Base-by-base conservation (phyloP, 805 yeast species). In the Jamesozyma rosinii region DNA sequence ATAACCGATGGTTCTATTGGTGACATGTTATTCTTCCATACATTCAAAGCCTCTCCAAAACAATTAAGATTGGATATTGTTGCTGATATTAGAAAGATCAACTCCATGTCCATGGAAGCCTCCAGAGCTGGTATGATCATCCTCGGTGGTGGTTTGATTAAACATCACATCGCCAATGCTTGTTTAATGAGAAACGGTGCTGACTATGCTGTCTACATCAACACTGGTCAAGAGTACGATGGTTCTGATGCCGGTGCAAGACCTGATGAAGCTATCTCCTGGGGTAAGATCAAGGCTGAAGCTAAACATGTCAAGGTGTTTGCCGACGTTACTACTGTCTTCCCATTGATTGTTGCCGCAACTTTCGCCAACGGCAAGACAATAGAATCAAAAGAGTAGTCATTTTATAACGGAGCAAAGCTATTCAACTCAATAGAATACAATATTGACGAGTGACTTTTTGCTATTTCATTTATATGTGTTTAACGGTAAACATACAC, bases 121-220 rank as follows among this genome's bases (percentile, higher is more conserved):
- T 74, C 83, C 27, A 76, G 72, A 52, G 97, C 99, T 5, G 97
- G 98, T 50, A 92, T 92, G 97, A 69, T 92, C 43, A 81, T 92
- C 49, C 74, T 92, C 40, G 98, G 99, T 45, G 98, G 98, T 56
- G 98, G 99, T 35, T 68, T 92, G 45, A 77, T 92, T 58, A 92
- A 92, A 68, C 99, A 92, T 63, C 99, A 92, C 62, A 92, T 92
- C 54, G 89, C 95, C 57, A 92, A 92, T 59, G 98, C 99, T 13
- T 90, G 97, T 62, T 71, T 92, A 54, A 92, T 92, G 99, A 83
- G 99, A 72, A 94, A 92, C 57, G 99, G 99, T 57, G 98, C 99
- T 19, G 99, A 92, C 63, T 87, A 81, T 61, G 97, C 98, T 5
- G 96, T 92, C 17, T 92, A 77, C 66, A 90, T 92, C 63, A 92